A percentile compares a stretch with the other conserved stretches of the same genome.
Conservation (phyloP, 257 asterid species). For the Nicotiana obtusifolia region DNA sequence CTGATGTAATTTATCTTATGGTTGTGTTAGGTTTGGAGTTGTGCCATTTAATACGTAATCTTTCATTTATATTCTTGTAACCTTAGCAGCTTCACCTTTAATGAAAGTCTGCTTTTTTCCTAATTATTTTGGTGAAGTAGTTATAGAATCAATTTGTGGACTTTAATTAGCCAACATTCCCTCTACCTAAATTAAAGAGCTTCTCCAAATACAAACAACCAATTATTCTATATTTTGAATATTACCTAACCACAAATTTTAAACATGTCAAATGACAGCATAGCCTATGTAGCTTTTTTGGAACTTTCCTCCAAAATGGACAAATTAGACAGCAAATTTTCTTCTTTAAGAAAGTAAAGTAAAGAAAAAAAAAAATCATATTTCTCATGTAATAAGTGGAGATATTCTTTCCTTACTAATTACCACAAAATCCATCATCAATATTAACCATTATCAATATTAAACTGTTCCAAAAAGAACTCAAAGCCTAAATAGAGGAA, state of each 20-base stretch:
- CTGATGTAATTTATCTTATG: no score
- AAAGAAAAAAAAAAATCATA: no score
- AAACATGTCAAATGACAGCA: background rate
- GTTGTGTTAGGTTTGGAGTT: background rate
- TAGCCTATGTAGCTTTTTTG: background rate
- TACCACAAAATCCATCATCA: background rate
- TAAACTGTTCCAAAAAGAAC: background rate
- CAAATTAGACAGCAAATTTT: background rate
- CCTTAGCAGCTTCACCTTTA: background rate
- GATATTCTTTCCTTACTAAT: background rate
- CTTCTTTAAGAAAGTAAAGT: conserved; percentile 1
- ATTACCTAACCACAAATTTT: conserved; percentile 2
- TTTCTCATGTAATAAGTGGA: background rate
- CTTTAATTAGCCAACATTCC: background rate
- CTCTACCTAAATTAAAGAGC: background rate
- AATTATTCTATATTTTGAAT: background rate
- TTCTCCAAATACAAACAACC: background rate
- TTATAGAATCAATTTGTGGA: background rate
- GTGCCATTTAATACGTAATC: background rate
- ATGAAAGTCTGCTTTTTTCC: background rate
- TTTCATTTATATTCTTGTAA: background rate
- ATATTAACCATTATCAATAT: background rate
- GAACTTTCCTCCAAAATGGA: background rate
- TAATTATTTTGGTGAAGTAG: background rate
- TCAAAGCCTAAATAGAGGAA: background rate